These are phyloP conservation scores for Dactylis glomerata DNA, from an alignment of 176 grass and related monocot genomes.

Conservation along the genomic window DNA sequence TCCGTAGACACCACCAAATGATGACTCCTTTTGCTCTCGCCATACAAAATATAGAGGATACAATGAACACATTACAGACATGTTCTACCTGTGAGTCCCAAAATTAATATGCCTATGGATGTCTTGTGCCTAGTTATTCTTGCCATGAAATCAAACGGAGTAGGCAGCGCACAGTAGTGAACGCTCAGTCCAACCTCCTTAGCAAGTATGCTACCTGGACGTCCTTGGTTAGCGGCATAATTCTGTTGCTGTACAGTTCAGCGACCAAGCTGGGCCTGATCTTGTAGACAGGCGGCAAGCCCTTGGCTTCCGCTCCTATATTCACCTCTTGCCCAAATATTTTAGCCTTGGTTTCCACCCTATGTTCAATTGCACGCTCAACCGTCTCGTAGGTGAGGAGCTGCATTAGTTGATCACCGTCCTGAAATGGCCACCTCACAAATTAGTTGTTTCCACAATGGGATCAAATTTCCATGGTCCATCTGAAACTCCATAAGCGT, in stretches of 20 bases:
- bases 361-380: conserved; percentile 55
- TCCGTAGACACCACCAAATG: background rate
- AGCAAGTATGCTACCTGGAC: conserved; percentile 87
- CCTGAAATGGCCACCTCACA: conserved; percentile 42
- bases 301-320: conserved; percentile 34
- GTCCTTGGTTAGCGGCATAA: conserved; percentile 94
- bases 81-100: background rate
- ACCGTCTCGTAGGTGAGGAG: conserved; percentile 69
- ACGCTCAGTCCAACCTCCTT: conserved; percentile 67
- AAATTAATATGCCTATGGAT: background rate
- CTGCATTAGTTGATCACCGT: conserved; percentile 51
- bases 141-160: background rate
- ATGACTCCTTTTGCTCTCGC: background rate
- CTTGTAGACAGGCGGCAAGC: conserved; percentile 52
- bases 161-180: background rate
- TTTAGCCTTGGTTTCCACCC: conserved; percentile 69
- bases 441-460: background rate
- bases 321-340: conserved; percentile 83
- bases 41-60: background rate
- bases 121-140: background rate
- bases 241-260: conserved; percentile 65
- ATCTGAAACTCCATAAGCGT: background rate
- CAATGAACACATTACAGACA: background rate
- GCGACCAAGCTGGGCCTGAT: conserved; percentile 72
- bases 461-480: background rate